phyloP scores from a whole-genome alignment of 106 monocot genomes.

The Acanthochlamys bracteata region DNA sequence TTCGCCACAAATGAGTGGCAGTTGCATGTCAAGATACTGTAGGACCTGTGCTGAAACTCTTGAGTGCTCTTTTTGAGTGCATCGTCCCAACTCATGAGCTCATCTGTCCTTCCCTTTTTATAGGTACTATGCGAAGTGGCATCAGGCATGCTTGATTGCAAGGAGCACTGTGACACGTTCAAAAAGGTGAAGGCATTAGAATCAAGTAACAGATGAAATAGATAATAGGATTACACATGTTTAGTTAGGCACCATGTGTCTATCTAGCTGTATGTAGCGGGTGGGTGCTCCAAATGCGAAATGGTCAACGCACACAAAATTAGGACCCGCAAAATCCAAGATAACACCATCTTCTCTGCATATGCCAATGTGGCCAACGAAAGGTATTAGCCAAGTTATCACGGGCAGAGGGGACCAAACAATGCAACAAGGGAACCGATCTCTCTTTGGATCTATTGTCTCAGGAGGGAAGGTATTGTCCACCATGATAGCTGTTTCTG shows the following conservation, averaged over 20 bases:
- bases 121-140: conserved; percentile 4
- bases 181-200: not conserved
- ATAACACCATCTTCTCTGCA: conserved; percentile 97
- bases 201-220: not conserved
- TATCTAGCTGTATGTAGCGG: conserved; percentile 70
- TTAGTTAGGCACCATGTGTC: conserved; percentile 36
- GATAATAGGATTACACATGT: not conserved
- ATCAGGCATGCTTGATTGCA: not conserved
- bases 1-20: conserved; percentile 92
- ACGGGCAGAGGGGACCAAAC: conserved; percentile 90
- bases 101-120: conserved; percentile 15
- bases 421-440: conserved; percentile 86
- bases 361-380: conserved; percentile 87
- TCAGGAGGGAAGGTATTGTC: conserved; percentile 14
- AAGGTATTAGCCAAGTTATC: conserved; percentile 89
- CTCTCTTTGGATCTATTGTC: conserved; percentile 65
- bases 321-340: conserved; percentile 86
- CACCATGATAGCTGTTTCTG: conserved; percentile 14
- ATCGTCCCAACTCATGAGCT: conserved; percentile 52
- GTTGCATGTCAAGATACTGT: conserved; percentile 88
- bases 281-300: conserved; percentile 77
- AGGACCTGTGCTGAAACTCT: conserved; percentile 77
- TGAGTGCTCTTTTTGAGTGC: conserved; percentile 64
- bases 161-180: conserved; percentile 8
- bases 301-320: conserved; percentile 85